Percentiles rank a stretch among this genome's conserved stretches.
Conservation (phyloP, 192 early-diverging fungal species). For the Diversispora epigaea region DNA sequence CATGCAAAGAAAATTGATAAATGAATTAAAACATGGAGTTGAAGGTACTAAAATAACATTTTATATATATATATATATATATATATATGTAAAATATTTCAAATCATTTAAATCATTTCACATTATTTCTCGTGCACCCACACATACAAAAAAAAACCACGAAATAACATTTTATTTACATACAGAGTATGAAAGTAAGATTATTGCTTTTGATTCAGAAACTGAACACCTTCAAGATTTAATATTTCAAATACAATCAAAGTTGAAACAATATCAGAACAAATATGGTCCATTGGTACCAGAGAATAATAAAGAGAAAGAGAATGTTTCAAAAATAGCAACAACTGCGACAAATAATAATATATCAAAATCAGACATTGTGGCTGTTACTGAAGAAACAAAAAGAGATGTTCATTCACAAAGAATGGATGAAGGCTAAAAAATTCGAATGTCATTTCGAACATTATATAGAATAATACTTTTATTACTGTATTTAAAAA, state of each 20-base stretch:
- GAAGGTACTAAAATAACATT: constrained; percentile 19
- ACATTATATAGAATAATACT: too few relatives aligned
- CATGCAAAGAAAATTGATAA: constrained; percentile 34
- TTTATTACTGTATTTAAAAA: too few relatives aligned
- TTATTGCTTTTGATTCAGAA: constrained; percentile 29
- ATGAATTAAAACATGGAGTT: constrained; percentile 32
- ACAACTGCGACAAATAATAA: too few relatives aligned
- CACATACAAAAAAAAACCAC: neutral
- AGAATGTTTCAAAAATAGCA: too few relatives aligned
- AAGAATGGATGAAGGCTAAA: too few relatives aligned
- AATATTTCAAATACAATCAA: constrained; percentile 23
- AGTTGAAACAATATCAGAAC: constrained; percentile 24
- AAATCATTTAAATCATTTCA: neutral
- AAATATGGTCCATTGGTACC: constrained; percentile 8
- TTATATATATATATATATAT: neutral
- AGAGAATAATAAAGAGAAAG: constrained; percentile 2
- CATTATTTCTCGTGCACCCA: neutral
- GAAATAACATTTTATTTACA: neutral
- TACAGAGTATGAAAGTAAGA: constrained; percentile 31
- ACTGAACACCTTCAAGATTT: constrained; percentile 33
- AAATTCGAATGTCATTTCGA: too few relatives aligned
- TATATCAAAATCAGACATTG: too few relatives aligned
- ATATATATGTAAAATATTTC: neutral
- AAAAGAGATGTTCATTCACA: too few relatives aligned
- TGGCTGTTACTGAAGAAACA: too few relatives aligned